Conservation (phyloP, 2,329 filamentous ascomycete species). For the Zasmidium citrigriseum region DNA sequence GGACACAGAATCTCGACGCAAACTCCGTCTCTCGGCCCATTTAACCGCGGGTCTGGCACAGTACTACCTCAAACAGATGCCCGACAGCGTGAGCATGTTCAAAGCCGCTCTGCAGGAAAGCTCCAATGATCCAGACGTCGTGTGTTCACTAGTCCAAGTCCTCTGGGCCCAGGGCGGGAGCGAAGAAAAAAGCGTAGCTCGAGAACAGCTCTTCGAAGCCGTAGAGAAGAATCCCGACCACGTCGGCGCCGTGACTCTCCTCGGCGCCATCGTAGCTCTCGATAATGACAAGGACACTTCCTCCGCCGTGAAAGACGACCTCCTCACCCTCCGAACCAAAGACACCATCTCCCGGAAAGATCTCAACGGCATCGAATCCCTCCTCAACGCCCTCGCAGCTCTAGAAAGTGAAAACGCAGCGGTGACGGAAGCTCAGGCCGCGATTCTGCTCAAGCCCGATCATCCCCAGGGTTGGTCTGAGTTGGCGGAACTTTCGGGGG, state of each 20-base stretch:
- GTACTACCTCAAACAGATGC: conserved; percentile 68
- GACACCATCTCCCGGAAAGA: conserved; percentile 63
- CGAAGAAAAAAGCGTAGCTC: conserved; percentile 72
- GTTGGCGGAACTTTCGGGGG: conserved; percentile 62
- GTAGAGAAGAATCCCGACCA: conserved; percentile 75
- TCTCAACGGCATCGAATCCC: conserved; percentile 68
- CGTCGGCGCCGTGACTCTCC: conserved; percentile 74
- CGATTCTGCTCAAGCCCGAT: conserved; percentile 79
- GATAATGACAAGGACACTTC: conserved; percentile 77
- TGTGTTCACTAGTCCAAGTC: conserved; percentile 85
- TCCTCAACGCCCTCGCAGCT: conserved; percentile 73
- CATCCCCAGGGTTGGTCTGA: conserved; percentile 80
- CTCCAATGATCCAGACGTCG: conserved; percentile 73
- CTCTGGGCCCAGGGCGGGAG: conserved; percentile 86
- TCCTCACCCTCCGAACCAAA: conserved; percentile 70
- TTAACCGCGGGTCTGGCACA: conserved; percentile 81
- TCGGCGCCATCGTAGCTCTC: conserved; percentile 81
- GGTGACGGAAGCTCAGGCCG: conserved; percentile 67
- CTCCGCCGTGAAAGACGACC: conserved; percentile 76
- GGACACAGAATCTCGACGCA: conserved; percentile 63
- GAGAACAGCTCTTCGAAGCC: conserved; percentile 76
- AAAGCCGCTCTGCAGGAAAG: conserved; percentile 77
- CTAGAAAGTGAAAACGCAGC: conserved; percentile 53
- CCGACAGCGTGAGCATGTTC: conserved; percentile 76
- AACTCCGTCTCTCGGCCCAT: conserved; percentile 78